Evolutionary conservation across 192 early-diverging fungal species (phyloP), one percentile per base, ranked within the genome.

Genomic region (Diversispora epigaea): DNA sequence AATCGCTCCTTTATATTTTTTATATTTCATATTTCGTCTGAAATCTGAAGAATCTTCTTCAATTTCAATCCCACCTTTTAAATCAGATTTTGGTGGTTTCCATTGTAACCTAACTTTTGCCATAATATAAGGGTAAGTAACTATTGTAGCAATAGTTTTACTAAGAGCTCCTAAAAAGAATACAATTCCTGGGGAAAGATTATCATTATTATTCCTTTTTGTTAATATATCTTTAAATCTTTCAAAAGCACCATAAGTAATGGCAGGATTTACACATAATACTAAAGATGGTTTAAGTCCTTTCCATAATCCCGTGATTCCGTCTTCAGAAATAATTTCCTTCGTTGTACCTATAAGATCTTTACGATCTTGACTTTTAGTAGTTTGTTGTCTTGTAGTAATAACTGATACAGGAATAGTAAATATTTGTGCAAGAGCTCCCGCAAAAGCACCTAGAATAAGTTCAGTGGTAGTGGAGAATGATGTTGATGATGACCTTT

Each of bases 121-220:
- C 97, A 99, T 98, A 80, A 99, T 99, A 77, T 98, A 99, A 25
- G 97, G 96, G 76, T 99, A 94, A 17, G 89, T 93, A 64, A 92
- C 77, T 14, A 92, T 80, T 22, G 93, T 95, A 7, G 92, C 97
- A 78, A 99, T 80, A 0, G 96, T 95, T 77, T 99, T 99, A 47
- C 93, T 87, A 39, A 97, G 61, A 11, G 97, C 98, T n/a, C 95
- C 96, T 43, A 94, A 89, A 78, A 92, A 83, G 76, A 99, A 99
- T n/a, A 92, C 91, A 77, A 95, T 86, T n/a, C 86, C 89, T 17
- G 93, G 86, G 12, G 89, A 82, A 76, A 99, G 77, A 19, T 69
- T 73, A 79, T 82, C 82, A 10, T 61, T 78, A n/a, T 80, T 61
- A 62, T 84, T 68, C 71, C 84, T 80, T 77, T 88, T 80, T 61